Conservation (phyloP, 139 green algal species). For the Closterium sp. region DNA sequence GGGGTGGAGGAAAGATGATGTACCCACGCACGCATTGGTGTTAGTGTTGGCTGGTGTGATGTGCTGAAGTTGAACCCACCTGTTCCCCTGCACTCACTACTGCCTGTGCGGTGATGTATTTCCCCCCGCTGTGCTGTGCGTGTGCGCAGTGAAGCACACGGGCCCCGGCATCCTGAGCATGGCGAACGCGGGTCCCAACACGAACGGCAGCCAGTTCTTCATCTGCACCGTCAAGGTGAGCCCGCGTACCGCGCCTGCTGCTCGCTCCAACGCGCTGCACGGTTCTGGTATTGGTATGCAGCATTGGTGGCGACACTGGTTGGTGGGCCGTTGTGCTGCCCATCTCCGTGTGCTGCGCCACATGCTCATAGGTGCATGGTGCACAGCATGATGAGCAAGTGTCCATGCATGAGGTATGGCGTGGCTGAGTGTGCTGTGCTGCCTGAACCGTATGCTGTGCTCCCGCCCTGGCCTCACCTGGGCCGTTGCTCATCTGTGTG, state of each 20-base stretch:
- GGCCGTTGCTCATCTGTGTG: not conserved
- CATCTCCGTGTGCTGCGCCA: not conserved
- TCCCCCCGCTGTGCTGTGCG: not conserved
- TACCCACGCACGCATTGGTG: no score
- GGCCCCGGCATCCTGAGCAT: slow-evolving; percentile 69
- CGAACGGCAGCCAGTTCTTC: slow-evolving; percentile 81
- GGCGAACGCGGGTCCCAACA: slow-evolving; percentile 74
- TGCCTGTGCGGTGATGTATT: not conserved
- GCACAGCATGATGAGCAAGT: not conserved
- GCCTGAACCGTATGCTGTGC: no score
- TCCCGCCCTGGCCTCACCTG: not conserved
- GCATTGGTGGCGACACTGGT: not conserved
- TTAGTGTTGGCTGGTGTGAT: no score
- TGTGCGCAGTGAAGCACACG: slow-evolving; percentile 73
- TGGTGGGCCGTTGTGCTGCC: not conserved
- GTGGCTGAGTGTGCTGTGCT: no score
- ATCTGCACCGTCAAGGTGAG: slow-evolving; percentile 59
- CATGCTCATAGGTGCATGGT: not conserved
- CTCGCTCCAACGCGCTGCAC: not conserved
- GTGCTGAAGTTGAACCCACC: no score
- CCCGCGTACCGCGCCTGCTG: no score
- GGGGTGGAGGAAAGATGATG: no score
- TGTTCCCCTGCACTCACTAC: not conserved
- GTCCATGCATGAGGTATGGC: no score
- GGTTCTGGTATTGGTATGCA: not conserved